Base-by-base conservation (phyloP, 495 filamentous ascomycete species). In the Aspergillus baeticus region DNA sequence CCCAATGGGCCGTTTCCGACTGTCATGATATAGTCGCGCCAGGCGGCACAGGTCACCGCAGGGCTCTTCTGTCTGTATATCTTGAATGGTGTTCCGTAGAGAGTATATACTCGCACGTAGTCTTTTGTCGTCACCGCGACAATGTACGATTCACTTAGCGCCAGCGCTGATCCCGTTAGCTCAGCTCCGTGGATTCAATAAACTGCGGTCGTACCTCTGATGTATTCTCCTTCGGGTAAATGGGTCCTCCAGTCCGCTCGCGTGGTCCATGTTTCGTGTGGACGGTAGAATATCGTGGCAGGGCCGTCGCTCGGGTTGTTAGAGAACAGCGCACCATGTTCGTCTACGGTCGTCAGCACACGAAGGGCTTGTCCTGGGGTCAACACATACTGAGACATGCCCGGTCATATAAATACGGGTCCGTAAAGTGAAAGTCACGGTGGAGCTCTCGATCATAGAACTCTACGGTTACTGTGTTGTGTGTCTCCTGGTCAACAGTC, bases 201-300 rank as follows among this genome's bases (percentile, higher is more conserved):
- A 14, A 10, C 7, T 18, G 17, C 15, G 4, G n/a, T 38, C 34
- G 13, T 50, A 81, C 79, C 76, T 52, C 83, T 81, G 31, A 96
- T 83, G 11, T 83, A 77, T 71, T 98, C 94, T 15, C 90, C 89
- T 35, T 81, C 78, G 0, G 94, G 94, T 20, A 98, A 69, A 46
- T 87, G 72, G 2, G 88, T 96, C 20, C 90, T 85, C 93, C 93
- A 98, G 67, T 98, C 95, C 22, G 82, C 85, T 55, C 95, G 78
- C 5, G 89, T 80, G 1, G 92, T 96, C 94, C 94, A 98, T 2
- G 91, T 95, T 70, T 98, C 95, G 64, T 98, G 94, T 0, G 94
- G 95, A 10, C 94, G 85, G 66, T 97, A 98, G 69, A 96, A 95
- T n/a, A 98, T 84, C 29, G 87, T 89, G 0, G 94, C 89, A 22